Conservation (phyloP, 805 yeast genomes). For the Myxozyma melibiosi region DNA sequence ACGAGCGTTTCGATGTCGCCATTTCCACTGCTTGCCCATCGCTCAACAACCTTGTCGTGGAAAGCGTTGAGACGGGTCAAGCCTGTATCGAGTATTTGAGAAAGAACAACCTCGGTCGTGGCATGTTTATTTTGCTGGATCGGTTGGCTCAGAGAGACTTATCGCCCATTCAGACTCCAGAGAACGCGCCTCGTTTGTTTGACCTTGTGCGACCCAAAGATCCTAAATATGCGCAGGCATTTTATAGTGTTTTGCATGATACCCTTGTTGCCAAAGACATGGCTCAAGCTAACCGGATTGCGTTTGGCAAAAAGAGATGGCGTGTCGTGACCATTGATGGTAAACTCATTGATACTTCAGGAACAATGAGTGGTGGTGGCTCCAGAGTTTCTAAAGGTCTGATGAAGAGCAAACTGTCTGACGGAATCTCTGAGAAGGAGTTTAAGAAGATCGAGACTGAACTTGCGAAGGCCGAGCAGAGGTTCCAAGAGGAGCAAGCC, state of each 20-base stretch:
- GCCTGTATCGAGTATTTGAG: slow-evolving; percentile 81
- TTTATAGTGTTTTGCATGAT: slow-evolving; percentile 81
- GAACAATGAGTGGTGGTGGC: slow-evolving; percentile 98
- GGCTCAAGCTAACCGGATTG: slow-evolving; percentile 81
- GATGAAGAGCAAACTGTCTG: slow-evolving; percentile 56
- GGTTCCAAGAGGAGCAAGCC: slow-evolving; percentile 46
- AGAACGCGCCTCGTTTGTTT: slow-evolving; percentile 74
- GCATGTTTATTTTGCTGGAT: slow-evolving; percentile 78
- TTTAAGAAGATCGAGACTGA: slow-evolving; percentile 57
- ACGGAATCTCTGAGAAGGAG: slow-evolving; percentile 57
- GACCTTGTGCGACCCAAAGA: slow-evolving; percentile 76
- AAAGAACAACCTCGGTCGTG: slow-evolving; percentile 82
- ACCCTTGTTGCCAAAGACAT: slow-evolving; percentile 83
- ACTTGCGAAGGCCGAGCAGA: slow-evolving; percentile 55
- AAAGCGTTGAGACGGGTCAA: slow-evolving; percentile 69
- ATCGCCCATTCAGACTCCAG: slow-evolving; percentile 66
- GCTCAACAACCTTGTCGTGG: slow-evolving; percentile 91
- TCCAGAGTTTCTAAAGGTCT: slow-evolving; percentile 64
- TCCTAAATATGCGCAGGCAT: slow-evolving; percentile 76
- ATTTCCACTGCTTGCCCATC: slow-evolving; percentile 93
- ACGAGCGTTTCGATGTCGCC: slow-evolving; percentile 86
- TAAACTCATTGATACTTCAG: slow-evolving; percentile 85
- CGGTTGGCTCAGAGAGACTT: slow-evolving; percentile 68
- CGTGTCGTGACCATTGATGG: slow-evolving; percentile 94
- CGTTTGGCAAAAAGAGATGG: slow-evolving; percentile 78